phyloP scores from a whole-genome alignment of 2,329 filamentous ascomycete species.

The Chalaropsis ovoidea region DNA sequence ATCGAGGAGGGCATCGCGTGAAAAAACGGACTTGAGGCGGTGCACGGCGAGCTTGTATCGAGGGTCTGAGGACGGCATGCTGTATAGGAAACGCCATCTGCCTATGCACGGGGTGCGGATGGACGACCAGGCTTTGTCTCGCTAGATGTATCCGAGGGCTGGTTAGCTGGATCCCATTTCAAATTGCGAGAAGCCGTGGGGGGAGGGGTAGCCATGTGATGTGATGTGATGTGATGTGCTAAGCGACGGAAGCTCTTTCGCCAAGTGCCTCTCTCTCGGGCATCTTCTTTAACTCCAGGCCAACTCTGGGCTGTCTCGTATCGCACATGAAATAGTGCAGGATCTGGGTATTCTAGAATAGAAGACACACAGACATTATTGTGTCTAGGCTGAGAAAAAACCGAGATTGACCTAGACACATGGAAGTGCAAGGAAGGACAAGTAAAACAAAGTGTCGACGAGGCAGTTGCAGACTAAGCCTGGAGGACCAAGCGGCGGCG shows the following conservation, averaged over 20 bases:
- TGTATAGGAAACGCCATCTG: constrained; percentile 42
- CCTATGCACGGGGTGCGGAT: constrained; percentile 40
- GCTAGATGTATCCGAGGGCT: constrained; percentile 30
- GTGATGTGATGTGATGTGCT: no score
- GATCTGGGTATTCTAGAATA: background rate
- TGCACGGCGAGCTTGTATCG: constrained; percentile 38
- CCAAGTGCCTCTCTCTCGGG: no score
- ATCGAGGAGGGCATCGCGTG: constrained; percentile 38
- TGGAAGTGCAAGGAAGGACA: background rate
- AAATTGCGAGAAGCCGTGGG: background rate
- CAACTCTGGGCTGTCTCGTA: background rate
- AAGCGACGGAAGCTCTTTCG: no score
- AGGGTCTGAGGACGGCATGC: constrained; percentile 36
- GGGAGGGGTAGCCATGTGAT: background rate
- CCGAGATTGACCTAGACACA: constrained; percentile 2
- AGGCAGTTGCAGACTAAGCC: background rate
- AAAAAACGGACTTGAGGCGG: constrained; percentile 35
- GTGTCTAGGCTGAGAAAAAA: background rate
- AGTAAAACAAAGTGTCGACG: background rate
- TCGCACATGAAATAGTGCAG: background rate
- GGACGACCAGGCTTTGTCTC: constrained; percentile 39
- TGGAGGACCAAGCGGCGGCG: background rate
- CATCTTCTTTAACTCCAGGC: background rate
- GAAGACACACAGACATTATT: constrained; percentile 4
- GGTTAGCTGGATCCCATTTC: background rate